Conservation (phyloP, 176 grass and related monocot species). For the Zea luxurians region DNA sequence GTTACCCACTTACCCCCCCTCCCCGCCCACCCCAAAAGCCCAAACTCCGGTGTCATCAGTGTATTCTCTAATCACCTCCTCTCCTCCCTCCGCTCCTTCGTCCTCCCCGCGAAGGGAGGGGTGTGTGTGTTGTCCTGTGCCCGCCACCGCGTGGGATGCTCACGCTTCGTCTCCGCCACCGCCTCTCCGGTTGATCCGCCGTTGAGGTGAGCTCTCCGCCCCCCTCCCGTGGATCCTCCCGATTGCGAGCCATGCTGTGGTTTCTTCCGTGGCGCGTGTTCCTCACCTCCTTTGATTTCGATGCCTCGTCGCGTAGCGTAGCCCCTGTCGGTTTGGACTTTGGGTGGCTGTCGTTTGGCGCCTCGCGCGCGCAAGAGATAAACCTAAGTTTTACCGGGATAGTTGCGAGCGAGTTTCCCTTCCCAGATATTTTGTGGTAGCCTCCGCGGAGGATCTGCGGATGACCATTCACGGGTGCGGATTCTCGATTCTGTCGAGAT, state of each 20-base stretch:
- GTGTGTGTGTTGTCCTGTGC: background rate
- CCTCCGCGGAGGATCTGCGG: background rate
- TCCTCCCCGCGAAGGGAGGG: background rate
- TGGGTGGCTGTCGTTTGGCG: slow-evolving; percentile 36
- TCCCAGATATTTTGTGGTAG: background rate
- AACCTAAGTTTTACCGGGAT: background rate
- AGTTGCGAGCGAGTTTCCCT: background rate
- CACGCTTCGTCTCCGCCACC: slow-evolving; percentile 15
- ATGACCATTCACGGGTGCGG: background rate
- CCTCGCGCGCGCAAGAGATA: slow-evolving; percentile 19
- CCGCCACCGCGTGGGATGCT: slow-evolving; percentile 30
- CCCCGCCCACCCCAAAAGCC: too few relatives aligned
- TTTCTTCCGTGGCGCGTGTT: background rate
- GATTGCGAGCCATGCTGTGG: background rate
- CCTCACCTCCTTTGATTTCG: slow-evolving; percentile 9
- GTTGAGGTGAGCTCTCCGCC: slow-evolving; percentile 25
- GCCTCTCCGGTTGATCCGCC: slow-evolving; percentile 40
- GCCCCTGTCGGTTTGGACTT: background rate
- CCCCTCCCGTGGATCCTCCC: background rate
- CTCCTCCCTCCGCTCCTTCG: background rate
- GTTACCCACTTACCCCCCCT: too few relatives aligned
- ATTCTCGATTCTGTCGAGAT: slow-evolving; percentile 22
- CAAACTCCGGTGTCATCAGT: too few relatives aligned
- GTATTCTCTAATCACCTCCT: too few relatives aligned
- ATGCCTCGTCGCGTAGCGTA: slow-evolving; percentile 38